Percentiles rank a stretch among this genome's conserved stretches.
Evolutionary conservation across 2,329 filamentous ascomycete species (phyloP).

Genomic region (Colletotrichum destructivum): DNA sequence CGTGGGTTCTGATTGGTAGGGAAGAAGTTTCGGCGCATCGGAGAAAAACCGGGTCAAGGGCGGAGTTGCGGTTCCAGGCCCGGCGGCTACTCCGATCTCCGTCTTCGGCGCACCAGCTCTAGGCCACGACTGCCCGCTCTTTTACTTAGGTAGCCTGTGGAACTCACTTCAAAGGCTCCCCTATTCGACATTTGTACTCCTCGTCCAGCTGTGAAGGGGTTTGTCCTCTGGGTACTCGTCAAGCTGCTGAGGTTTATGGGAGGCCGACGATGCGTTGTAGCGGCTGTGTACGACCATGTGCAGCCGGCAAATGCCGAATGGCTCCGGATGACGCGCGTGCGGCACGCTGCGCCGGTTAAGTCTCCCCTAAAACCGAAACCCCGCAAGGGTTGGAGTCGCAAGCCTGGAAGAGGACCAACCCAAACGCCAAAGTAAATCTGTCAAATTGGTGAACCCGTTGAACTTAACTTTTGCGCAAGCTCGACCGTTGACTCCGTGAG

Average conservation of each 20-base stretch:
- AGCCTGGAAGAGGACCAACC: not conserved
- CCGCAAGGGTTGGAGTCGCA: not conserved
- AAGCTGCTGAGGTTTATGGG: not conserved
- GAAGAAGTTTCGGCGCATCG: slow-evolving; percentile 2
- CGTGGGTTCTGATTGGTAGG: slow-evolving; percentile 22
- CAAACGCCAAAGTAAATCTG: not conserved
- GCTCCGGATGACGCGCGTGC: slow-evolving; percentile 11
- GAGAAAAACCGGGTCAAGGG: slow-evolving; percentile 23
- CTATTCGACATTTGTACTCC: not conserved
- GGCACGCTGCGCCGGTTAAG: not conserved
- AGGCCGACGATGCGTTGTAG: not conserved
- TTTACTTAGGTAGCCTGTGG: too few species aligned
- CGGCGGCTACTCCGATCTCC: slow-evolving; percentile 24
- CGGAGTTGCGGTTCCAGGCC: slow-evolving; percentile 21
- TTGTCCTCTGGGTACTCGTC: not conserved
- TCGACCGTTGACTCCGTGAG: not conserved
- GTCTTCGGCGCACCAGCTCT: slow-evolving; percentile 10
- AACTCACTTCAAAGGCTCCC: not conserved
- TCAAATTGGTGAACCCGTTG: not conserved
- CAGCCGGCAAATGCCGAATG: slow-evolving; percentile 1
- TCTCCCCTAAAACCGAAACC: not conserved
- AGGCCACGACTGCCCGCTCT: not conserved
- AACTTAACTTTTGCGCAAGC: not conserved
- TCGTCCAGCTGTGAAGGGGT: not conserved
- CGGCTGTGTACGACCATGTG: too few species aligned